Conservation (phyloP, 2,329 filamentous ascomycete genomes). For the Pestalotiopsis sp. region DNA sequence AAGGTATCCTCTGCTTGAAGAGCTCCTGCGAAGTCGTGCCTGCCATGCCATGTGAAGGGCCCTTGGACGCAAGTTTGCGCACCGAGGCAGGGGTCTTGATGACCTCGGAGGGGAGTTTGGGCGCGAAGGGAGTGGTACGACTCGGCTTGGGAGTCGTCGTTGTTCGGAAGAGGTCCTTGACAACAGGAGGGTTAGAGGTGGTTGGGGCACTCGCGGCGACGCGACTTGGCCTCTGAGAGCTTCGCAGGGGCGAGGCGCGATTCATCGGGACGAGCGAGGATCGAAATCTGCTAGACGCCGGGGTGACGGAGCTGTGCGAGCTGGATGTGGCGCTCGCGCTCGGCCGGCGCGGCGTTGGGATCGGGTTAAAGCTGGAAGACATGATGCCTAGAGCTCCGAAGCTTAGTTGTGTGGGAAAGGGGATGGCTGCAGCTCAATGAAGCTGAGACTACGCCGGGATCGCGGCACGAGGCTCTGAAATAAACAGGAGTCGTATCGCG, state of each 20-base stretch:
- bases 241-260: constrained; percentile 26
- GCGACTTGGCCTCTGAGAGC: constrained; percentile 21
- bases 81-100: constrained; percentile 23
- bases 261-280: constrained; percentile 35
- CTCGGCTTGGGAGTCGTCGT: constrained; percentile 28
- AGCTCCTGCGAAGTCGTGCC: constrained; percentile 53
- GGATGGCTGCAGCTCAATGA: not conserved
- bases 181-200: not conserved
- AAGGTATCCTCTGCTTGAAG: constrained; percentile 61
- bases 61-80: constrained; percentile 37
- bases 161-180: constrained; percentile 33
- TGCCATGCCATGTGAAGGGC: constrained; percentile 51
- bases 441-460: not conserved
- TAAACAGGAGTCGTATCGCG: not conserved
- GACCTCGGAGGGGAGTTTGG: constrained; percentile 28
- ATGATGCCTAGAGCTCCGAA: not conserved
- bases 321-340: constrained; percentile 25
- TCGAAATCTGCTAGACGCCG: constrained; percentile 29
- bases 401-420: not conserved
- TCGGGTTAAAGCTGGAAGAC: constrained; percentile 16
- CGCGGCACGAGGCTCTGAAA: not conserved
- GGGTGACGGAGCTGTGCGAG: constrained; percentile 31
- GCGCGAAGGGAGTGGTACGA: constrained; percentile 30
- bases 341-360: constrained; percentile 30
- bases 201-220: not conserved